Base-by-base conservation (phyloP, 2,329 filamentous ascomycete species). In the Aureobasidium sp. region DNA sequence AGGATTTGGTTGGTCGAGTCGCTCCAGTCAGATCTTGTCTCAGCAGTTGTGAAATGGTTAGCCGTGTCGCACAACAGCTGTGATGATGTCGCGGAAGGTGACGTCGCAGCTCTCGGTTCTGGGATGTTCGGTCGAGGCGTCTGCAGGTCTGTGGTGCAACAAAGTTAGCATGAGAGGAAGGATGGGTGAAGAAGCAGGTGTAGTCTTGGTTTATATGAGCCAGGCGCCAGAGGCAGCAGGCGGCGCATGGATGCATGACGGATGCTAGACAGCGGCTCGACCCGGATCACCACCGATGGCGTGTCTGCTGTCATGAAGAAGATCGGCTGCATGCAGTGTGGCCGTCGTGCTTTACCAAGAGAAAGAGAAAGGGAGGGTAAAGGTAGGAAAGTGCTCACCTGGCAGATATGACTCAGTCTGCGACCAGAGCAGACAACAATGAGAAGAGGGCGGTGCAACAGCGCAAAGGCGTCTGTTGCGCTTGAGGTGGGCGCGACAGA, bases 11-110 rank as follows among this genome's bases (percentile, higher is more conserved):
- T 50, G 57, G 45, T 49, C 54, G 54, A 59, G 41, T 37, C 25
- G 54, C 8, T 59, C 44, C 57, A 59, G 44, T 59, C 44, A 59
- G 45, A 42, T 50, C 44, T 30, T 50, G 57, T 59, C 57, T 59
- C 36, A 42, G 57, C 57, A 36, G 57, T 59, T 37, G 45, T 49
- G 57, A 45, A 59, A 59, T 47, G 44, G 57, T 36, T 50, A 59
- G 57, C 57, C 57, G 57, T 49, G 57, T 59, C 37, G 57, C 57
- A 59, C 57, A 42, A 16, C 57, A 59, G 57, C 44, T 59, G 57
- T 50, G 21, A 59, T 16, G 34, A 50, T 49, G 45, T 45, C 9
- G 57, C 48, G 41, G 45, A n/a, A 41, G 57, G 42, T 59, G 57
- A 50, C 36, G 57, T 59, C 36, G 57, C 39, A 37, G 30, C 10